Conservation (phyloP, 2,329 filamentous ascomycete genomes). For the Cladosporium sp. region DNA sequence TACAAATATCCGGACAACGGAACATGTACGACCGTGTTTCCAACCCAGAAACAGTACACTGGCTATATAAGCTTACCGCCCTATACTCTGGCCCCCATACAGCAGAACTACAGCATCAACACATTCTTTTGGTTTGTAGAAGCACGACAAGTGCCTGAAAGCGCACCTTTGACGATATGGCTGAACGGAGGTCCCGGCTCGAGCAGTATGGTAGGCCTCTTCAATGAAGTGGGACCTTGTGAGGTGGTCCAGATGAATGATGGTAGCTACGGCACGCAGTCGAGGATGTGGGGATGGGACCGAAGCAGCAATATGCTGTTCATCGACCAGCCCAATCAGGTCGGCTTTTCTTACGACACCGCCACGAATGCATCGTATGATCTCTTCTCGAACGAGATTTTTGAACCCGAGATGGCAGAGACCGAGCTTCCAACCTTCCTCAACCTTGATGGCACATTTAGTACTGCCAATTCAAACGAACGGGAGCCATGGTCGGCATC, state of each 20-base stretch:
- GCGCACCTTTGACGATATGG: constrained; percentile 61
- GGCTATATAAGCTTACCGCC: constrained; percentile 65
- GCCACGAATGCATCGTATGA: constrained; percentile 61
- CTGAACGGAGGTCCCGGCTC: constrained; percentile 67
- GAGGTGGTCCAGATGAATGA: constrained; percentile 45
- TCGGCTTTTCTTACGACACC: constrained; percentile 68
- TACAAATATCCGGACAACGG: constrained; percentile 64
- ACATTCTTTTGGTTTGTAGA: constrained; percentile 69
- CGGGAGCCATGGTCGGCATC: constrained; percentile 25
- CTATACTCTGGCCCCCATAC: constrained; percentile 45
- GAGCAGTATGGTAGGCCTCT: constrained; percentile 65
- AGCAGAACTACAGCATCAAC: constrained; percentile 59
- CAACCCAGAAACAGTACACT: constrained; percentile 66
- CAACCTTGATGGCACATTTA: constrained; percentile 65
- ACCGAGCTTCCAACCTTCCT: constrained; percentile 36
- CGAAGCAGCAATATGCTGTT: constrained; percentile 59
- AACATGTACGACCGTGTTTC: constrained; percentile 65
- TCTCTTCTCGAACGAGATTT: constrained; percentile 44
- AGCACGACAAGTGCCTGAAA: constrained; percentile 48
- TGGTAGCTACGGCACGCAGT: constrained; percentile 41
- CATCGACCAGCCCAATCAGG: constrained; percentile 66
- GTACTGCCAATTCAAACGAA: constrained; percentile 48
- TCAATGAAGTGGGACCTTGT: constrained; percentile 57
- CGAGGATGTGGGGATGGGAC: constrained; percentile 67
- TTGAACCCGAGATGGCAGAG: constrained; percentile 40